These are phyloP conservation scores for Boletellus ananas DNA, from an alignment of 768 basidiomycete species.

Conservation along the genomic window DNA sequence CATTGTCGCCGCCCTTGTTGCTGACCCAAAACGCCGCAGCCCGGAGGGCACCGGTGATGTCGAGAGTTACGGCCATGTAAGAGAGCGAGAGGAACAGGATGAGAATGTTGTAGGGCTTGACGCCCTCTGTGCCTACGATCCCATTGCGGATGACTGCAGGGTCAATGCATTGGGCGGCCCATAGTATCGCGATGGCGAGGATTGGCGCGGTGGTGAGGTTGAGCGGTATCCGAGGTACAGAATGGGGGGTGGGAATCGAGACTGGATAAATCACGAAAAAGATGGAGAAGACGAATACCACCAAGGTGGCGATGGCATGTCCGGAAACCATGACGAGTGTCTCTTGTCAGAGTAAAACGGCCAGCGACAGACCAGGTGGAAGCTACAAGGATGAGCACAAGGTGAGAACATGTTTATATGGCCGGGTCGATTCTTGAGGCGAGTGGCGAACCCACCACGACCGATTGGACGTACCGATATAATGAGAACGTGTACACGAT, in stretches of 20 bases:
- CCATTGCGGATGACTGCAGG: constrained; percentile 58
- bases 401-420: too few species aligned
- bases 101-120: constrained; percentile 90
- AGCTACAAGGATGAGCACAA: too few species aligned
- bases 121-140: constrained; percentile 73
- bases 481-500: too few species aligned
- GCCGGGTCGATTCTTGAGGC: too few species aligned
- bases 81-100: constrained; percentile 85
- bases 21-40: constrained; percentile 89
- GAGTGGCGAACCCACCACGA: too few species aligned
- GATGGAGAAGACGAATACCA: constrained; percentile 52
- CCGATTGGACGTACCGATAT: too few species aligned
- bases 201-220: constrained; percentile 44
- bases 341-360: too few species aligned
- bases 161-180: constrained; percentile 53
- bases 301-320: constrained; percentile 45
- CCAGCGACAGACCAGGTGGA: too few species aligned
- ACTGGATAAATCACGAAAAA: constrained; percentile 42
- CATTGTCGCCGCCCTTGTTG: constrained; percentile 69
- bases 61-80: constrained; percentile 89
- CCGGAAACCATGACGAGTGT: constrained; percentile 36
- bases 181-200: constrained; percentile 44
- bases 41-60: constrained; percentile 81
- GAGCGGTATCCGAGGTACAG: constrained; percentile 35
- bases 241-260: constrained; percentile 36